These are phyloP conservation scores for Cercospora berteroae DNA, from an alignment of 2,329 filamentous ascomycete species.

Conservation along the genomic window DNA sequence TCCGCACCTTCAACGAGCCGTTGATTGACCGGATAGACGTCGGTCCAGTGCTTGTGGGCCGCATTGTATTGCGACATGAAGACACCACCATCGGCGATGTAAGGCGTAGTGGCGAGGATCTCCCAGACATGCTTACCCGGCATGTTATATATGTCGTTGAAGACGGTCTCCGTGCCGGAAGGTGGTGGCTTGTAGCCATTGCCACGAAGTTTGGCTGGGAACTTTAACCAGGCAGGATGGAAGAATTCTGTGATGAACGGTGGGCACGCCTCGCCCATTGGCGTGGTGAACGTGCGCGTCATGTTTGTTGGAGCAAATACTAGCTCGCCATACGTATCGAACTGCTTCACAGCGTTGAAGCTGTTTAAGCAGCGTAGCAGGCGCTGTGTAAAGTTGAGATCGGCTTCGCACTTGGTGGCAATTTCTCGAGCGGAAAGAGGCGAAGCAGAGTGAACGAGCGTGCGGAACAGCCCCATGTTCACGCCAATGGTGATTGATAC, in stretches of 20 bases:
- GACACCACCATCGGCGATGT: not conserved
- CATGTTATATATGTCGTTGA: conserved; percentile 14
- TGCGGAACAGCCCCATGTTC: conserved; percentile 9
- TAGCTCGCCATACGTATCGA: not conserved
- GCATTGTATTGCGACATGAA: conserved; percentile 13
- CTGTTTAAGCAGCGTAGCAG: conserved; percentile 10
- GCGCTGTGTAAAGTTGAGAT: conserved; percentile 1
- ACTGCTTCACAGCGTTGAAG: conserved; percentile 7
- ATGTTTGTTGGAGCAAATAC: conserved; percentile 1
- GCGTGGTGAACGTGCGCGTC: conserved; percentile 2
- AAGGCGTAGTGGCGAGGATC: conserved; percentile 6
- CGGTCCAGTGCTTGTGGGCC: not conserved
- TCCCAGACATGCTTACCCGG: conserved; percentile 8
- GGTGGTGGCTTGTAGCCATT: conserved; percentile 1
- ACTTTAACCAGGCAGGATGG: not conserved
- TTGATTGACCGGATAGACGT: not conserved
- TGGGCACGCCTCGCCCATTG: conserved; percentile 3
- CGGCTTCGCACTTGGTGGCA: conserved; percentile 3
- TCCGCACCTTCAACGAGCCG: conserved; percentile 7
- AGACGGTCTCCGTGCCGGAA: conserved; percentile 3
- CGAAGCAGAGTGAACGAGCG: not conserved
- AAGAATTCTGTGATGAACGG: conserved; percentile 10
- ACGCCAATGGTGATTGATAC: conserved; percentile 9
- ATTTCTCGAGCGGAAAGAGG: conserved; percentile 7
- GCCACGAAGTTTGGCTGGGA: not conserved